Base-by-base conservation (phyloP, 768 basidiomycete genomes). In the Mrakia frigida region DNA sequence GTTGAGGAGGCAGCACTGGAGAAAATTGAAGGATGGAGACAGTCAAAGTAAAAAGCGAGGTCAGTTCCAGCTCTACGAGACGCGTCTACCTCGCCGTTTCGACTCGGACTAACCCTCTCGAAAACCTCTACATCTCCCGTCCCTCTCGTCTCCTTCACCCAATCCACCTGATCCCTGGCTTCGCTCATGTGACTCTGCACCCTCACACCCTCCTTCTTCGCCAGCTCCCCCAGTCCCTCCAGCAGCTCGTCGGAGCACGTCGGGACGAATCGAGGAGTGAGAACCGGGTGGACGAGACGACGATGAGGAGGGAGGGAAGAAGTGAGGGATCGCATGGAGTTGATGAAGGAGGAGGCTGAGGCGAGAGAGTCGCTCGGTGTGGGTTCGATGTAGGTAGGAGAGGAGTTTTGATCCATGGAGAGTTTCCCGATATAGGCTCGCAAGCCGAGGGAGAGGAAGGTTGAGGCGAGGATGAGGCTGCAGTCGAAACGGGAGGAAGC, bases 211-310 rank as follows among this genome's bases (percentile, higher is more conserved):
- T 85, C 81, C 33, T 82, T 80, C 35, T 82, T 77, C 0, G 89
- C 86, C 0, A 94, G 83, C 11, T 85, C 81, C 5, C 88, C 89
- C 0, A 96, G 85, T 13, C 88, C 90, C 13, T 78, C 78, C 0
- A 95, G 86, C 41, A 94, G 85, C 61, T 87, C 88, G 70, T 91
- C 85, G 2, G 92, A 90, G 81, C 93, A 95, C 0, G 93, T 93
- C 0, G 94, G 94, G 3, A 95, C 90, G 79, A 95, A 96, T 25
- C 94, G 88, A 0, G 94, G 94, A 0, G 94, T 94, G 74, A 96
- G 83, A 14, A 95, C 74, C 0, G 94, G 94, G 75, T 91, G 87
- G 6, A 94, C 87, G 13, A 92, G 85, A 14, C 86, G 86, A 61
- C 82, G 80, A 79, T 88, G 86, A 3, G 81, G 68, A 0, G 86